Conservation (phyloP, 306 rosid genomes). For the Pyrus bretschneideri region DNA sequence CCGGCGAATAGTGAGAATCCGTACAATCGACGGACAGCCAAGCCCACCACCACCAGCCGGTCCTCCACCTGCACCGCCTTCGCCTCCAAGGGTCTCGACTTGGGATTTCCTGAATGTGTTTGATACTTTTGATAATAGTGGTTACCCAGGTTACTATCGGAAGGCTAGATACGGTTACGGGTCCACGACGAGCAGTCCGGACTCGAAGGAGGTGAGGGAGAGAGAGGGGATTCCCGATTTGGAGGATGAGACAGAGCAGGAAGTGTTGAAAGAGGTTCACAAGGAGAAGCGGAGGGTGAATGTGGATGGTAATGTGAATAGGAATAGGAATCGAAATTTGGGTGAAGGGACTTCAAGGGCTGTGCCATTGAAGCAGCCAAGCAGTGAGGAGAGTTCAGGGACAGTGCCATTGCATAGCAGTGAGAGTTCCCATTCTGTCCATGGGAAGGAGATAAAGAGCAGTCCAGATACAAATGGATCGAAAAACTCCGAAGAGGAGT, state of each 20-base stretch:
- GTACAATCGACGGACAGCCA: conserved; percentile 18
- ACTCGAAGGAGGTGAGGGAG: conserved; percentile 88
- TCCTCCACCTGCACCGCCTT: conserved; percentile 77
- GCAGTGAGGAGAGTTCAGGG: conserved; percentile 21
- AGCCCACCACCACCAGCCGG: conserved; percentile 25
- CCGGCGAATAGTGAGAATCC: conserved; percentile 21
- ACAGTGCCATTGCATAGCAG: conserved; percentile 42
- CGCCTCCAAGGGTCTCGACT: conserved; percentile 66
- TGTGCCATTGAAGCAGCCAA: conserved; percentile 9
- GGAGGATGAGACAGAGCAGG: conserved; percentile 87
- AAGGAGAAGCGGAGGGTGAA: conserved; percentile 44
- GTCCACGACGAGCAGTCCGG: conserved; percentile 73
- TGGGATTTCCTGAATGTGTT: conserved; percentile 88
- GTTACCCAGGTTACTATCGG: conserved; percentile 36
- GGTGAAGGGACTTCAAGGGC: conserved; percentile 55
- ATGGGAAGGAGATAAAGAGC: conserved; percentile 46
- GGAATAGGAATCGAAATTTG: conserved; percentile 19
- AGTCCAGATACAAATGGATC: conserved; percentile 58
- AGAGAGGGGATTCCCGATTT: conserved; percentile 96
- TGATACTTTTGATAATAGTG: conserved; percentile 45
- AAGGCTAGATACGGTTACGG: conserved; percentile 38
- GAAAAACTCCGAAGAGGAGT: conserved; percentile 38
- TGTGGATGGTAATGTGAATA: conserved; percentile 14
- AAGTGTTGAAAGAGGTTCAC: conserved; percentile 31
- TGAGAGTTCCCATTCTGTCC: conserved; percentile 33